These are phyloP conservation scores for Agastache rugosa DNA, from an alignment of 257 asterid species.

Conservation along the genomic window DNA sequence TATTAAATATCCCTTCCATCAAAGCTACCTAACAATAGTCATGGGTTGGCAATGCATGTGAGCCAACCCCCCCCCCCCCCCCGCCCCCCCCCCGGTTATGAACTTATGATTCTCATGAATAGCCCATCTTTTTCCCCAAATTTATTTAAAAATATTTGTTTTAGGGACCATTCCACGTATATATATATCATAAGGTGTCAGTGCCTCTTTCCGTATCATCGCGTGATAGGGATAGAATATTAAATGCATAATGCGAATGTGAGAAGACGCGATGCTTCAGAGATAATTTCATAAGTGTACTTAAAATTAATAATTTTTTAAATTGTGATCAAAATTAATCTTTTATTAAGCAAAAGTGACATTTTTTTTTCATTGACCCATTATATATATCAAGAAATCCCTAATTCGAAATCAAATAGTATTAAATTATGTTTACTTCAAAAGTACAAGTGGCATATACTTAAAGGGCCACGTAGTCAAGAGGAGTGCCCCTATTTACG, in stretches of 20 bases:
- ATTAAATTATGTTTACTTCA: neutral
- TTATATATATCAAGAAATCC: slow-evolving; percentile 18
- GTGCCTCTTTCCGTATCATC: too few relatives aligned
- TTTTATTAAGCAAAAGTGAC: too few relatives aligned
- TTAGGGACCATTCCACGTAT: slow-evolving; percentile 45
- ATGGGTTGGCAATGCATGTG: slow-evolving; percentile 61
- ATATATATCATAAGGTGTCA: too few relatives aligned
- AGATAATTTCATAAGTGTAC: too few relatives aligned
- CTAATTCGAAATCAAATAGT: slow-evolving; percentile 7
- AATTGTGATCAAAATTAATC: too few relatives aligned
- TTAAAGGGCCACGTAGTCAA: slow-evolving; percentile 18
- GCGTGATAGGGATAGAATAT: too few relatives aligned
- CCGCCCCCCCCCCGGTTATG: slow-evolving; percentile 33
- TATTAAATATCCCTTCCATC: slow-evolving; percentile 35
- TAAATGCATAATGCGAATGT: too few relatives aligned
- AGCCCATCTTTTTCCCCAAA: slow-evolving; percentile 33
- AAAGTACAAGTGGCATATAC: slow-evolving; percentile 16
- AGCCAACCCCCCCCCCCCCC: slow-evolving; percentile 31
- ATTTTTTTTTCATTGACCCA: too few relatives aligned
- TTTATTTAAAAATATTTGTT: slow-evolving; percentile 25
- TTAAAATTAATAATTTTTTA: too few relatives aligned
- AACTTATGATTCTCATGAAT: slow-evolving; percentile 48
- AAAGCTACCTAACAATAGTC: slow-evolving; percentile 47
- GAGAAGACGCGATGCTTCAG: too few relatives aligned
- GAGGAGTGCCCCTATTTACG: slow-evolving; percentile 33